These are phyloP conservation scores for Tetraselmis striata DNA, from an alignment of 139 green algal species.

Conservation along the genomic window DNA sequence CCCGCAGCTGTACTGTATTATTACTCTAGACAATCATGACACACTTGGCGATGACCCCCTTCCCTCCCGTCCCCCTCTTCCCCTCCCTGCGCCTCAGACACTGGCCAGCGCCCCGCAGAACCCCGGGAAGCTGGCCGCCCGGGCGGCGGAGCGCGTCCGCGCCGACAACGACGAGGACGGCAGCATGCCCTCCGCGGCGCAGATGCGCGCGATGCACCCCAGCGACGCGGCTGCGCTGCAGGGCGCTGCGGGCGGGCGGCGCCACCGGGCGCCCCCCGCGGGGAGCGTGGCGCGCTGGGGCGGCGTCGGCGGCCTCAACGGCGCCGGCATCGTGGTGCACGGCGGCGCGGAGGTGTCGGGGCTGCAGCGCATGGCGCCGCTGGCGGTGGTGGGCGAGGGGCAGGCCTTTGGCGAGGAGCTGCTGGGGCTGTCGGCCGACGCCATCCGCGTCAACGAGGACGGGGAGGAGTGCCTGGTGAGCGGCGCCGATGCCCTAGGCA, in stretches of 20 bases:
- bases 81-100: too few species aligned
- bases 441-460: background rate
- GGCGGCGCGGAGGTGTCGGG: background rate
- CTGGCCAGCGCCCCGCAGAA: background rate
- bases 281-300: background rate
- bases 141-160: background rate
- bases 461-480: background rate
- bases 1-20: too few species aligned
- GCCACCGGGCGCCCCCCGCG: too few species aligned
- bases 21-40: too few species aligned
- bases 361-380: background rate
- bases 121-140: background rate
- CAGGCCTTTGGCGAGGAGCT: constrained; percentile 17
- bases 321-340: background rate
- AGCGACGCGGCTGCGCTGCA: background rate
- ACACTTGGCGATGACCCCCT: too few species aligned
- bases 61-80: too few species aligned
- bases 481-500: too few species aligned
- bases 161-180: background rate
- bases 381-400: constrained; percentile 9
- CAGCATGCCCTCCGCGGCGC: background rate
- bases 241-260: too few species aligned
- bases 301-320: background rate
- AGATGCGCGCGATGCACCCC: background rate
- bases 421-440: background rate